Percentiles rank a stretch among this genome's conserved stretches.
These are phyloP conservation scores for Diaporthe helianthi DNA, from an alignment of 2,329 filamentous ascomycete species.

Conservation along the genomic window DNA sequence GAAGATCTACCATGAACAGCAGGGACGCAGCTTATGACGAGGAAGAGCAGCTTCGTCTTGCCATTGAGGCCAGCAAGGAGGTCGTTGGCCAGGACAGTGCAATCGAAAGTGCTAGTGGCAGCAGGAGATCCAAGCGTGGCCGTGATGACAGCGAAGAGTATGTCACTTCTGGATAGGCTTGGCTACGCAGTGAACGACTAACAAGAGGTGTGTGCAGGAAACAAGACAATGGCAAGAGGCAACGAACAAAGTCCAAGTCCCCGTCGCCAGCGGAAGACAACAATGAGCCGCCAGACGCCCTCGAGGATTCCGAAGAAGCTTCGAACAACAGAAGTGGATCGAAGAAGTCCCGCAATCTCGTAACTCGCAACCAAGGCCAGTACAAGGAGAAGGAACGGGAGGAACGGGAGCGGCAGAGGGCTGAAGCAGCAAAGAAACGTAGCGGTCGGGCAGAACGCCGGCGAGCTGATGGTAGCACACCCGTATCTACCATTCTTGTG, in stretches of 20 bases:
- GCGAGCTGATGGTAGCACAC: constrained; percentile 75
- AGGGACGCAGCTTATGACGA: constrained; percentile 94
- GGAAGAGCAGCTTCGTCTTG: constrained; percentile 84
- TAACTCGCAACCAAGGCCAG: constrained; percentile 59
- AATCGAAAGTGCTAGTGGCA: constrained; percentile 54
- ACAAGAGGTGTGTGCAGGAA: constrained; percentile 60
- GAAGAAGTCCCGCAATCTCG: constrained; percentile 67
- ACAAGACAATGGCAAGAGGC: constrained; percentile 76
- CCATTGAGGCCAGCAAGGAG: constrained; percentile 94
- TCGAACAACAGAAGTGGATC: constrained; percentile 55
- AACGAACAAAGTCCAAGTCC: constrained; percentile 81
- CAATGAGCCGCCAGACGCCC: constrained; percentile 51
- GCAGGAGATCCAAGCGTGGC: constrained; percentile 78
- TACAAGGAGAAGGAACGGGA: constrained; percentile 67
- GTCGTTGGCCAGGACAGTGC: constrained; percentile 64
- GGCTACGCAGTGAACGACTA: constrained; percentile 32
- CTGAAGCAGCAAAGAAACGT: constrained; percentile 78
- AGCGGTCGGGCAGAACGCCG: constrained; percentile 84
- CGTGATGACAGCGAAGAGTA: constrained; percentile 96
- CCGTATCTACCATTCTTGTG: constrained; percentile 35
- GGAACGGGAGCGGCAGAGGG: constrained; percentile 75
- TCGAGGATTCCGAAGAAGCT: constrained; percentile 78
- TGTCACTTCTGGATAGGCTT: constrained; percentile 50
- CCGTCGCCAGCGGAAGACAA: constrained; percentile 62
- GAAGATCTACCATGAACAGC: constrained; percentile 97